A percentile compares a stretch with the other conserved stretches of the same genome.
These are phyloP conservation scores for Cryptococcus hybrid DNA, from an alignment of 1,284 basidiomycete species.

Conservation along the genomic window DNA sequence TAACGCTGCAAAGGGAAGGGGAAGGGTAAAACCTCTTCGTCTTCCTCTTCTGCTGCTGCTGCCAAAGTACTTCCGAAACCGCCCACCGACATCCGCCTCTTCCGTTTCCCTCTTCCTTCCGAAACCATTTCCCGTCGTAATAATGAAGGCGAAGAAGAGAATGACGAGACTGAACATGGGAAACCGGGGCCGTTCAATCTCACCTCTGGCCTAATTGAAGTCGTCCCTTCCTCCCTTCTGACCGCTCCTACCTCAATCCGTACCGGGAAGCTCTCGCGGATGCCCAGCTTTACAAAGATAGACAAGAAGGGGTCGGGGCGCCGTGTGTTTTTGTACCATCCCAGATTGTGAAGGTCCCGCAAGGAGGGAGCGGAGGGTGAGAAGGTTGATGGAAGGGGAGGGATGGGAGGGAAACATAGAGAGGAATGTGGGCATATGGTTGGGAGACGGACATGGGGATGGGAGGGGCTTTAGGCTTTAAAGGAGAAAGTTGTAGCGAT, in stretches of 20 bases:
- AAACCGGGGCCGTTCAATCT: constrained; percentile 26
- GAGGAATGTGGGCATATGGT: constrained; percentile 47
- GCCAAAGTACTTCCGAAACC: constrained; percentile 22
- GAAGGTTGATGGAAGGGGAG: constrained; percentile 45
- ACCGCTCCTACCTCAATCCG: constrained; percentile 28
- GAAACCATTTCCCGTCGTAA: constrained; percentile 12
- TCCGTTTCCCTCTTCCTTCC: constrained; percentile 35
- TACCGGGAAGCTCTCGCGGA: constrained; percentile 34
- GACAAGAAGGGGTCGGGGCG: constrained; percentile 16
- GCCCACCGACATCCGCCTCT: constrained; percentile 42
- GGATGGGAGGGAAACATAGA: constrained; percentile 37
- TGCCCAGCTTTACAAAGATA: constrained; percentile 31
- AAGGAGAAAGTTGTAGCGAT: too few relatives aligned
- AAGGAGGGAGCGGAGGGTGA: constrained; percentile 46
- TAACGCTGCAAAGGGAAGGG: constrained; percentile 13
- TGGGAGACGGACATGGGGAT: constrained; percentile 44
- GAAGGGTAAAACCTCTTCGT: constrained; percentile 24
- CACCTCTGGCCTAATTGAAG: constrained; percentile 35
- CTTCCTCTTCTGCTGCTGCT: neutral
- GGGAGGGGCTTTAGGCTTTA: constrained; percentile 22
- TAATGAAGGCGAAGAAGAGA: neutral
- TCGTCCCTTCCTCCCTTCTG: constrained; percentile 13
- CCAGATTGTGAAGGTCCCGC: constrained; percentile 49
- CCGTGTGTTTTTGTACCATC: constrained; percentile 42
- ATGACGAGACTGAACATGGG: neutral